Percentiles rank a stretch among this genome's conserved stretches.
Evolutionary conservation across 441 rosid genomes (phyloP).

Genomic region (Brassica hybrid): DNA sequence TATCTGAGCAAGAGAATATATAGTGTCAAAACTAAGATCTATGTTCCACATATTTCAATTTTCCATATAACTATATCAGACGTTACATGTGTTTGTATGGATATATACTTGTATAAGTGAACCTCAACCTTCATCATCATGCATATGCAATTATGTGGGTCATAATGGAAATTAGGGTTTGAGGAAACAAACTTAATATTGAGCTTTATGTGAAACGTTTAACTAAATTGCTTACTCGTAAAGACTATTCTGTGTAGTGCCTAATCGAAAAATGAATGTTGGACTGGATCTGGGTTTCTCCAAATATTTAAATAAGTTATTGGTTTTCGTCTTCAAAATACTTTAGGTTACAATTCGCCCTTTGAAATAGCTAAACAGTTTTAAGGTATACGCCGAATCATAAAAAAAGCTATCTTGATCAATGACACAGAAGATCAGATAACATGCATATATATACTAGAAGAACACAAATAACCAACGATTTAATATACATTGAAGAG

Average conservation of each 20-base stretch:
- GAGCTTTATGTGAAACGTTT: constrained; percentile 19
- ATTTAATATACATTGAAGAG: neutral
- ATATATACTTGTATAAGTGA: constrained; percentile 3
- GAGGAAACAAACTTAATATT: neutral
- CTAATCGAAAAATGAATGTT: neutral
- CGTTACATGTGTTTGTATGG: neutral
- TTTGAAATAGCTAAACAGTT: constrained; percentile 6
- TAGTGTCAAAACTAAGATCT: neutral
- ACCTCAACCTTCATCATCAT: neutral
- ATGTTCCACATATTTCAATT: neutral
- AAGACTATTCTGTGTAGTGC: neutral
- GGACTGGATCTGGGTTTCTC: neutral
- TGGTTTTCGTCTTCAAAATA: constrained; percentile 6
- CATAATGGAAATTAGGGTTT: constrained; percentile 14
- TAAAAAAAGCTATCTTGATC: neutral
- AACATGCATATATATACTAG: too few relatives aligned
- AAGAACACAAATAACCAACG: too few relatives aligned
- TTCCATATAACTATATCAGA: neutral
- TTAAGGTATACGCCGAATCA: constrained; percentile 15
- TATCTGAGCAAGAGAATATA: neutral
- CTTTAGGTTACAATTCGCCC: neutral
- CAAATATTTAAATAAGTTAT: neutral
- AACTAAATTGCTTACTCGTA: neutral
- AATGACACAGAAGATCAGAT: constrained; percentile 4
- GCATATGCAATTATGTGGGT: neutral